Conservation (phyloP, 176 grass and related monocot species). For the Oryza meridionalis region DNA sequence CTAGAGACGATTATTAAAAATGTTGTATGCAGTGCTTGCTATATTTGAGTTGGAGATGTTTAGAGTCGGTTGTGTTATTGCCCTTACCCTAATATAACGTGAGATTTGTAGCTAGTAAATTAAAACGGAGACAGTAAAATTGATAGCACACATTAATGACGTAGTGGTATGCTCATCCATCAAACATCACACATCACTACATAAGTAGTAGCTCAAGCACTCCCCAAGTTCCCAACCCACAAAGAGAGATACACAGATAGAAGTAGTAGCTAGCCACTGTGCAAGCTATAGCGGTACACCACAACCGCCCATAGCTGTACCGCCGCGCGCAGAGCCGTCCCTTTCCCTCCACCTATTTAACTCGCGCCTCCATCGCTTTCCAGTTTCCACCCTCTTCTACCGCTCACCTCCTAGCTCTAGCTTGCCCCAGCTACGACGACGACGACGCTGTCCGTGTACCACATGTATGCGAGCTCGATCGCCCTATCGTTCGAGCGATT, state of each 20-base stretch:
- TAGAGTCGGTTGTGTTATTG: too few species aligned
- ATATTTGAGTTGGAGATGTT: too few species aligned
- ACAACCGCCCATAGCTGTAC: slow-evolving; percentile 42
- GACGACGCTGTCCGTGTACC: background rate
- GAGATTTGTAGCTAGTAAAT: too few species aligned
- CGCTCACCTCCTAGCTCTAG: background rate
- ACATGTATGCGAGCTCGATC: background rate
- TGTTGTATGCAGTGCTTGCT: too few species aligned
- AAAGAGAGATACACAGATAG: background rate
- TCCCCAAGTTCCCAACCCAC: background rate
- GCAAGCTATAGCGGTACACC: background rate
- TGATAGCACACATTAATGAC: background rate
- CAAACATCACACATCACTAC: too few species aligned
- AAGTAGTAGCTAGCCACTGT: too few species aligned
- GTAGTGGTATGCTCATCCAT: too few species aligned
- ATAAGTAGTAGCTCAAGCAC: background rate
- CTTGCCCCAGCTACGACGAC: background rate
- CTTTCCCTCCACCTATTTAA: slow-evolving; percentile 44
- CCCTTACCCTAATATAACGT: too few species aligned
- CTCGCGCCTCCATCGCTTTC: slow-evolving; percentile 53
- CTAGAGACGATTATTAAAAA: too few species aligned
- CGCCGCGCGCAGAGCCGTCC: slow-evolving; percentile 33
- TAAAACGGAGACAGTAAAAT: background rate
- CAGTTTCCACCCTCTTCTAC: background rate
- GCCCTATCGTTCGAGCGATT: background rate